Base-by-base conservation (phyloP, 306 rosid genomes). In the Prunus salicina region DNA sequence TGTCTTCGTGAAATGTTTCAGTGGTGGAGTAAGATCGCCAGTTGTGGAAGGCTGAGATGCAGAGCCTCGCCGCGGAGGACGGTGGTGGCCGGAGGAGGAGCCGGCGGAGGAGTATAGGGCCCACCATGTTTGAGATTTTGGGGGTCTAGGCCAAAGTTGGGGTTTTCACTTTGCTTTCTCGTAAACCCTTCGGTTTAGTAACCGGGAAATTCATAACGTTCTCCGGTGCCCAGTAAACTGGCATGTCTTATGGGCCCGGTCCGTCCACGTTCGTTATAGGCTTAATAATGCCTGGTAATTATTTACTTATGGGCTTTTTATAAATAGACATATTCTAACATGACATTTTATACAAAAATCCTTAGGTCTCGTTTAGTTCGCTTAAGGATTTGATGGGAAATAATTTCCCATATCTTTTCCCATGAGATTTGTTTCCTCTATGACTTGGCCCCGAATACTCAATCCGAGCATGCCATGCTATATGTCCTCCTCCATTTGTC, bases 101-200 rank as follows among this genome's bases (percentile, higher is more conserved):
- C n/a, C 72, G 88, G 74, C 84, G 88, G 66, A 85, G 72, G 56
- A 79, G 20, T 1, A 71, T 58, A 57, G 62, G 67, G 28, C 30
- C 64, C 34, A 30, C 38, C 86, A 78, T 79, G 46, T 19, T 58
- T 25, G 64, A 50, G 67, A 13, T 15, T 79, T 66, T 30, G 46
- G 75, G 63, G 64, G 30, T 74, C 34, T 32, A 14, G 60, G 66
- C 38, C 25, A 76, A 45, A 43, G 20, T 22, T n/a, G 25, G 64
- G 38, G 7, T 27, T n/a, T 1, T 12, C 8, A n/a, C 20, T 14
- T 67, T 9, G 30, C 50, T 12, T 25, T 30, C 18, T 5, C n/a
- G 43, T 34, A 34, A 34, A 34, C 43, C 43, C 8, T 34, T 34
- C 43, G 8, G 43, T 51, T 50, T 19, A 25, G 41, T 43, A 14